Evolutionary conservation across 2,329 filamentous ascomycete species (phyloP), one percentile per base, ranked within the genome.

Genomic region (Phialophora expanda): DNA sequence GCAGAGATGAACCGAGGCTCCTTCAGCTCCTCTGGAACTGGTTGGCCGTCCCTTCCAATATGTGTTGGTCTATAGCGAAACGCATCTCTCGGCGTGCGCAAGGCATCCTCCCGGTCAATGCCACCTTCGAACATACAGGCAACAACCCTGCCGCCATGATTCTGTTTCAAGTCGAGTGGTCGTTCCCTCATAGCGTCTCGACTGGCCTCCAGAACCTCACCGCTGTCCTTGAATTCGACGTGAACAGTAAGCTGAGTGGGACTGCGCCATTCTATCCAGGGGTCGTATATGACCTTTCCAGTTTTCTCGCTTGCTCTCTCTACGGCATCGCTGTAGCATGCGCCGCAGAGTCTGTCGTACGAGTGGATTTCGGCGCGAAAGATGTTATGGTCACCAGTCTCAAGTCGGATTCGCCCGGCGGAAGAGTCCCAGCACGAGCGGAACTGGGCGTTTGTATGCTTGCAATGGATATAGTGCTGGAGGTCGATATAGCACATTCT

Each of bases 401-500:
- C 28, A 7, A 34, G 28, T 24, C n/a, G 17, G 8, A 28, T 55
- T 8, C 53, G 53, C 7, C 17, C 7, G 3, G 24, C 11, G 53
- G 17, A 14, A 24, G 48, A 20, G 28, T 32, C 12, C n/a, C 24
- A 30, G 53, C 53, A 55, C 28, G 53, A 55, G 28, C 28, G 53
- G 26, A 30, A 55, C 34, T 55, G 24, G 26, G 53, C 53, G 26
- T 55, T 20, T 11, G 53, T 55, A 28, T 55, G 53, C 28, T 55
- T 55, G 53, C 53, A 55, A 11, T 55, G 53, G 53, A 55, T 32
- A 28, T 55, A 55, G 28, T 55, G 53, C n/a, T 55, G 53, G 11
- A 55, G 53, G 53, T 55, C 12, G 28, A 55, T 20, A 14, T 55
- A 55, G n/a, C 53, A 55, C 53, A 30, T 55, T 32, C 12, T 22